A percentile compares a stretch with the other conserved stretches of the same genome.
These are phyloP conservation scores for Salvia hispanica DNA, from an alignment of 257 asterid genomes.

Conservation along the genomic window DNA sequence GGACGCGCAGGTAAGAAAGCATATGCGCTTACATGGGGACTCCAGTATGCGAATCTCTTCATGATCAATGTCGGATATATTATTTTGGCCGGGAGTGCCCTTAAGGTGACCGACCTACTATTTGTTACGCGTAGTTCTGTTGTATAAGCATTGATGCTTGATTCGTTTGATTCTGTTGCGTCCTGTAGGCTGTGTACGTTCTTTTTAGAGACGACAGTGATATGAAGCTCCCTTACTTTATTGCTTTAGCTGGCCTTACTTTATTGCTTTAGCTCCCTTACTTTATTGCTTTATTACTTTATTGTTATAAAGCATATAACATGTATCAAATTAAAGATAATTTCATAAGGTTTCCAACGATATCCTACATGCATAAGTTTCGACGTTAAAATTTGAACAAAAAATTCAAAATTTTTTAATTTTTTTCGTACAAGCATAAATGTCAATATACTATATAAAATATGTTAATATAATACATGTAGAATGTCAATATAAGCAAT, in stretches of 20 bases:
- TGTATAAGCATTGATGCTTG: background rate
- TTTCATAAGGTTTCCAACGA: too few relatives aligned
- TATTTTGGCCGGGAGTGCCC: conserved; percentile 83
- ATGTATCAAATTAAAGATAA: too few relatives aligned
- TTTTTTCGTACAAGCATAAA: too few relatives aligned
- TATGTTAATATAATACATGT: too few relatives aligned
- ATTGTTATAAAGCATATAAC: too few relatives aligned
- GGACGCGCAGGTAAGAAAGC: conserved; percentile 62
- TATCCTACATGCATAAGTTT: too few relatives aligned
- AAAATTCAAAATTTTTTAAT: too few relatives aligned
- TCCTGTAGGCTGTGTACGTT: conserved; percentile 68
- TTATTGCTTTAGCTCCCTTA: too few relatives aligned
- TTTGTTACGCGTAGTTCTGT: background rate
- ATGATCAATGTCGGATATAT: conserved; percentile 86
- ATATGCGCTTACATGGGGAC: conserved; percentile 77
- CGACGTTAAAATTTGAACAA: too few relatives aligned
- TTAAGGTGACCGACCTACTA: conserved; percentile 32
- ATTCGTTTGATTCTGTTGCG: conserved; percentile 17
- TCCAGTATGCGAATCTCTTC: conserved; percentile 86
- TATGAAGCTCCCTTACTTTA: conserved; percentile 79
- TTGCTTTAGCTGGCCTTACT: conserved; percentile 66
- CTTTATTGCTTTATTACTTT: too few relatives aligned
- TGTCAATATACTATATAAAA: too few relatives aligned
- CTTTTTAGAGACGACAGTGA: conserved; percentile 59
- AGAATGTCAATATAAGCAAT: too few relatives aligned